phyloP scores from a whole-genome alignment of 768 basidiomycete genomes.

The Rickenella mellea region DNA sequence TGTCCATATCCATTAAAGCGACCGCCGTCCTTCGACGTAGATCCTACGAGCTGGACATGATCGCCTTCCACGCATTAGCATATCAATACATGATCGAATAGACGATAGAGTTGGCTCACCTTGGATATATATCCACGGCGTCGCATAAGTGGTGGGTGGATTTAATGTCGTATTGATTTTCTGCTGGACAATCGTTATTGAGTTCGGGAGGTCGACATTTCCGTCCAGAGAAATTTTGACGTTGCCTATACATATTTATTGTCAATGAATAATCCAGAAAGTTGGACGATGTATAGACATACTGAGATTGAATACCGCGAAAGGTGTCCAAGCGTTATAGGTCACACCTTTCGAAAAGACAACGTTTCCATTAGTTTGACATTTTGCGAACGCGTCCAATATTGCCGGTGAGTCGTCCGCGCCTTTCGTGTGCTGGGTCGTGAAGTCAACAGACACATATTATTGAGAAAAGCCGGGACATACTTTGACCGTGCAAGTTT shows the following conservation, averaged over 20 bases:
- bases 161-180: constrained; percentile 9
- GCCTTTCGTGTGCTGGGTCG: constrained; percentile 25
- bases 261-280: background rate
- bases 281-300: constrained; percentile 10
- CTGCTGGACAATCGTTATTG: constrained; percentile 43
- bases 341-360: constrained; percentile 47
- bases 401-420: constrained; percentile 45
- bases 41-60: constrained; percentile 32
- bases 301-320: constrained; percentile 49
- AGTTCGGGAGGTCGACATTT: constrained; percentile 44
- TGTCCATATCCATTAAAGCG: constrained; percentile 38
- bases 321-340: constrained; percentile 46
- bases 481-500: constrained; percentile 36
- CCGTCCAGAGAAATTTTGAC: constrained; percentile 52
- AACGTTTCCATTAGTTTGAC: constrained; percentile 31
- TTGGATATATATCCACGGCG: constrained; percentile 35
- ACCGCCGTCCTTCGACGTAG: constrained; percentile 28
- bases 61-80: no score
- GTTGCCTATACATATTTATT: constrained; percentile 27
- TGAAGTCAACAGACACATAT: constrained; percentile 28
- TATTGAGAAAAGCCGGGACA: constrained; percentile 31
- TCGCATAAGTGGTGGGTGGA: constrained; percentile 17
- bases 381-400: constrained; percentile 30
- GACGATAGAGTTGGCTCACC: no score
- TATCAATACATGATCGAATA: no score